A percentile compares a stretch with the other conserved stretches of the same genome.
phyloP scores from a whole-genome alignment of 768 basidiomycete genomes.

The Psilocybe azurescens region DNA sequence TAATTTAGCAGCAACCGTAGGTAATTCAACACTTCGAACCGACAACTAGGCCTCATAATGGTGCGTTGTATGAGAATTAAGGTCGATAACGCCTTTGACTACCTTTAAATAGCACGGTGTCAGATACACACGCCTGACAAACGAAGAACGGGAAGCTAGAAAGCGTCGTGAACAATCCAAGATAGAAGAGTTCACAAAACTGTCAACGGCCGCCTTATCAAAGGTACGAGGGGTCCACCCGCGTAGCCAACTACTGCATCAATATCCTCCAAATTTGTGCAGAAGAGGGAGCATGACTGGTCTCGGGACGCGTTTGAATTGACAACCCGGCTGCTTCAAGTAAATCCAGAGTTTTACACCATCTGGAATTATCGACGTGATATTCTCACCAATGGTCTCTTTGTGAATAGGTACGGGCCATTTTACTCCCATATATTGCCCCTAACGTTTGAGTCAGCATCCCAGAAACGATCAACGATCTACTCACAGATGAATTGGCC shows the following conservation, averaged over 20 bases:
- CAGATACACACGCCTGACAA: slow-evolving; percentile 62
- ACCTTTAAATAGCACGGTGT: slow-evolving; percentile 64
- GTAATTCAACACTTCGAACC: not conserved
- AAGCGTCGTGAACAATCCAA: slow-evolving; percentile 74
- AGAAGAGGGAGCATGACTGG: slow-evolving; percentile 79
- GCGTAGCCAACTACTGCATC: not conserved
- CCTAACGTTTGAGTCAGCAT: slow-evolving; percentile 48
- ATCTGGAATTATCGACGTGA: slow-evolving; percentile 93
- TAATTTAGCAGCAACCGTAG: not conserved
- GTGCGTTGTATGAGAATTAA: not conserved
- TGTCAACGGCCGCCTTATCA: slow-evolving; percentile 67
- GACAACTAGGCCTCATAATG: slow-evolving; percentile 5
- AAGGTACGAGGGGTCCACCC: slow-evolving; percentile 50
- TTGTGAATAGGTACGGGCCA: slow-evolving; percentile 60
- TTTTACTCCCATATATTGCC: not conserved
- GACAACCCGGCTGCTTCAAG: slow-evolving; percentile 75
- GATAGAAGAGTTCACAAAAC: slow-evolving; percentile 74
- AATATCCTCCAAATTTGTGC: slow-evolving; percentile 2
- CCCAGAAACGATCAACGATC: slow-evolving; percentile 60
- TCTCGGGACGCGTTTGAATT: slow-evolving; percentile 76
- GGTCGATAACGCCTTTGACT: not conserved
- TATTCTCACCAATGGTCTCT: slow-evolving; percentile 76
- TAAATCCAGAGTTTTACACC: slow-evolving; percentile 97
- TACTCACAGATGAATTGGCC: slow-evolving; percentile 75
- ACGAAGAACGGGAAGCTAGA: slow-evolving; percentile 68